Base-by-base conservation (phyloP, 2,329 filamentous ascomycete species). In the Scytalidium sp. region DNA sequence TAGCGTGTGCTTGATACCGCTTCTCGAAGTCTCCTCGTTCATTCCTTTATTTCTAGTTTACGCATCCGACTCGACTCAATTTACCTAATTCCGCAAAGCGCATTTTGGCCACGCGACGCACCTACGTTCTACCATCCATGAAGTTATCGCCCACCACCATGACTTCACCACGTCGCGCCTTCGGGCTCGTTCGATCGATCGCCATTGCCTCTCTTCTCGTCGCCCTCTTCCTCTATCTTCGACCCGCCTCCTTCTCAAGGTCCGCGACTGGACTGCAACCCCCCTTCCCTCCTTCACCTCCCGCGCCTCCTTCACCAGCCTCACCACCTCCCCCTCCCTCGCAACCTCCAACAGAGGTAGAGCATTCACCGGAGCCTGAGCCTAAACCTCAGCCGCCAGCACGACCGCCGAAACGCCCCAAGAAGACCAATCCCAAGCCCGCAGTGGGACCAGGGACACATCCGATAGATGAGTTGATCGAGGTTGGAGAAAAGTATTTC, bases 391-490 rank as follows among this genome's bases (percentile, higher is more conserved):
- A n/a, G n/a, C n/a, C n/a, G n/a, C n/a, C n/a, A n/a, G n/a, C n/a
- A n/a, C n/a, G n/a, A n/a, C n/a, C n/a, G n/a, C n/a, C n/a, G n/a
- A n/a, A n/a, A n/a, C n/a, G n/a, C n/a, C n/a, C n/a, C n/a, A n/a
- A n/a, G n/a, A n/a, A n/a, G n/a, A n/a, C n/a, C n/a, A n/a, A n/a
- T n/a, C n/a, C n/a, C n/a, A n/a, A n/a, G n/a, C n/a, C n/a, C n/a
- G n/a, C n/a, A n/a, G n/a, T n/a, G n/a, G n/a, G n/a, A n/a, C n/a
- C n/a, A n/a, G n/a, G n/a, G n/a, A n/a, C n/a, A 20, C 75, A 78
- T 50, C 71, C 74, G 3, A 75, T 78, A 54, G 73, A 77, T 51
- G 61, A 65, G 7, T 60, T 78, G 10, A 73, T 78, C 32, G 61
- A 64, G 19, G 59, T 61, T 1, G 72, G 74, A 23, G 65, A 71